These are phyloP conservation scores for Jackrogersella multiformis DNA, from an alignment of 495 filamentous ascomycete genomes.

Conservation along the genomic window DNA sequence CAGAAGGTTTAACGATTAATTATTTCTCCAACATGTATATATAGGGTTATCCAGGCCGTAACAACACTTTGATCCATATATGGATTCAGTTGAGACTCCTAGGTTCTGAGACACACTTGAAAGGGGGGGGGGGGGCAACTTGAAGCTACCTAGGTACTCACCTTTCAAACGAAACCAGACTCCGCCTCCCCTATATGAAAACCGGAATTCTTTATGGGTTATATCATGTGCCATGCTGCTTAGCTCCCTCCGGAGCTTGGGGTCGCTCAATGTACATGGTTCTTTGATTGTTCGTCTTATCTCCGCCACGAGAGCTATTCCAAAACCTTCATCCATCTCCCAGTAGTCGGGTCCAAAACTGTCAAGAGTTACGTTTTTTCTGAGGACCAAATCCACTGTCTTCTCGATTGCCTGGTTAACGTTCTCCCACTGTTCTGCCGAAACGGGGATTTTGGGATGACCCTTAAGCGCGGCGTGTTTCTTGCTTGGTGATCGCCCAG, in stretches of 20 bases:
- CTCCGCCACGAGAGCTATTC: constrained; percentile 23
- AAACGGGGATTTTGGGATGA: neutral
- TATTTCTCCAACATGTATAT: too few species aligned
- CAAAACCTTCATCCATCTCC: constrained; percentile 21
- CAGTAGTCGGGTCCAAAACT: constrained; percentile 27
- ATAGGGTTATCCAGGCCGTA: too few species aligned
- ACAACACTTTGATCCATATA: too few species aligned
- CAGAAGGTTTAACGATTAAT: neutral
- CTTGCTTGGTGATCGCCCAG: neutral
- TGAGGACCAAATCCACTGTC: constrained; percentile 18
- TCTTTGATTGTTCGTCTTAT: constrained; percentile 21
- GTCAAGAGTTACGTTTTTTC: constrained; percentile 5
- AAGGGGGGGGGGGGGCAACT: neutral
- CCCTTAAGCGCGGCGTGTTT: constrained; percentile 27
- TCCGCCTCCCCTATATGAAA: constrained; percentile 9
- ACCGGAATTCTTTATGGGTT: constrained; percentile 12
- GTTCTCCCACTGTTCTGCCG: constrained; percentile 17
- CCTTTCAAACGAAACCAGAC: constrained; percentile 27
- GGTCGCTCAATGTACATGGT: constrained; percentile 9
- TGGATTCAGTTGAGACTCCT: neutral
- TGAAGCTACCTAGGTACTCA: too few species aligned
- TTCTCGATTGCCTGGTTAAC: constrained; percentile 32
- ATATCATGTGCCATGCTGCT: constrained; percentile 12
- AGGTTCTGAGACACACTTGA: neutral
- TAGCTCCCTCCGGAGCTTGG: constrained; percentile 15